Conservation (phyloP, 495 filamentous ascomycete genomes). For the Cercophora scortea region DNA sequence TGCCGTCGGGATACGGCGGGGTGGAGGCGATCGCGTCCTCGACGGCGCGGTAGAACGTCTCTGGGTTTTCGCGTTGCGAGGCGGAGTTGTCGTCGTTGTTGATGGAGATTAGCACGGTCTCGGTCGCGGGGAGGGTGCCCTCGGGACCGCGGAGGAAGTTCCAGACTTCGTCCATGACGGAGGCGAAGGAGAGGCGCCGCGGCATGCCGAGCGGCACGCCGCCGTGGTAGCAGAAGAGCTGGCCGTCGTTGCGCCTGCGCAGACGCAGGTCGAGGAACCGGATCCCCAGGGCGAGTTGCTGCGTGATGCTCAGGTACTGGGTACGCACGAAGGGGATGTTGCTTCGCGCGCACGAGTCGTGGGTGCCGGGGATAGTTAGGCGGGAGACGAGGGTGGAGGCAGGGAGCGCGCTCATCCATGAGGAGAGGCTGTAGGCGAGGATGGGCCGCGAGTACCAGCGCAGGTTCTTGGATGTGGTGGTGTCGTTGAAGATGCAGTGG, state of each 20-base stretch:
- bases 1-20: conserved; percentile 37
- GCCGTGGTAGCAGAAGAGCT: conserved; percentile 43
- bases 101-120: conserved; percentile 74
- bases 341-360: conserved; percentile 65
- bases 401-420: conserved; percentile 69
- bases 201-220: conserved; percentile 28
- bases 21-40: conserved; percentile 11
- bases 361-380: conserved; percentile 82
- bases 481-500: conserved; percentile 26
- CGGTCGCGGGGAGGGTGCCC: conserved; percentile 52
- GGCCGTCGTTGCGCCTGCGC: conserved; percentile 59
- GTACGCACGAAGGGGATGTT: conserved; percentile 85
- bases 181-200: conserved; percentile 57
- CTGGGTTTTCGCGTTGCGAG: conserved; percentile 46
- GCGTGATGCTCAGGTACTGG: conserved; percentile 62
- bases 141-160: conserved; percentile 47
- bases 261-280: conserved; percentile 85
- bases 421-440: conserved; percentile 40
- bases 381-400: conserved; percentile 64
- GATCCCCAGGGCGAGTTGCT: conserved; percentile 77
- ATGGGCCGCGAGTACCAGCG: conserved; percentile 23
- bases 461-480: conserved; percentile 13
- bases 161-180: conserved; percentile 56
- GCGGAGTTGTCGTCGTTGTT: conserved; percentile 73
- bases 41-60: conserved; percentile 17